phyloP scores from a whole-genome alignment of 352 stramenopile species.

The Lagenidium sp. region DNA sequence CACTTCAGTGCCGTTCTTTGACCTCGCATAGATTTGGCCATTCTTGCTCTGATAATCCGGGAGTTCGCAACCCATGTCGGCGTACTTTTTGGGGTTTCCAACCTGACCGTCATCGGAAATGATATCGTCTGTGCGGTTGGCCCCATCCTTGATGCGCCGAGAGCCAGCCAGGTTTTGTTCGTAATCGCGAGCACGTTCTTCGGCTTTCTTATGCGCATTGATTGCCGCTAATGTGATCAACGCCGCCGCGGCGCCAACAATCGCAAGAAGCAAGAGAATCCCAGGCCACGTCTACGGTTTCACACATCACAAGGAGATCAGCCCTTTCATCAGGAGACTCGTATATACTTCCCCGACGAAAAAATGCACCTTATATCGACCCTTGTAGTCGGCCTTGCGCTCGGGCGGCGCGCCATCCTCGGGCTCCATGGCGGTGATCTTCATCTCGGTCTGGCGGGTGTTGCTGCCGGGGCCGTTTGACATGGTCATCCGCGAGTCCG shows the following conservation, averaged over 20 bases:
- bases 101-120: slow-evolving; percentile 44
- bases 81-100: slow-evolving; percentile 58
- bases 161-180: slow-evolving; percentile 8
- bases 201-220: slow-evolving; percentile 17
- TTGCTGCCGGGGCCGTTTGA: slow-evolving; percentile 3
- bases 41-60: slow-evolving; percentile 76
- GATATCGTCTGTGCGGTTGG: slow-evolving; percentile 19
- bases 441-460: slow-evolving; percentile 50
- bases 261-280: slow-evolving; percentile 32
- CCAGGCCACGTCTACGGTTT: slow-evolving; percentile 43
- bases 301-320: too few species aligned
- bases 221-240: slow-evolving; percentile 43
- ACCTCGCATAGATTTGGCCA: slow-evolving; percentile 39
- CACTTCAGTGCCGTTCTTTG: slow-evolving; percentile 56
- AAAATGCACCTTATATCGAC: too few species aligned
- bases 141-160: slow-evolving; percentile 21
- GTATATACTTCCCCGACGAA: too few species aligned
- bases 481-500: slow-evolving; percentile 8
- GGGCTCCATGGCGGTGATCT: slow-evolving; percentile 37
- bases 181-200: slow-evolving; percentile 2
- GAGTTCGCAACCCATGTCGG: slow-evolving; percentile 41
- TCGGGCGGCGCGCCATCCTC: slow-evolving; percentile 26
- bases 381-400: slow-evolving; percentile 56
- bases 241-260: slow-evolving; percentile 26
- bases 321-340: too few species aligned